These are phyloP conservation scores for Sporothrix dimorphospora DNA, from an alignment of 2,329 filamentous ascomycete genomes.

Conservation along the genomic window DNA sequence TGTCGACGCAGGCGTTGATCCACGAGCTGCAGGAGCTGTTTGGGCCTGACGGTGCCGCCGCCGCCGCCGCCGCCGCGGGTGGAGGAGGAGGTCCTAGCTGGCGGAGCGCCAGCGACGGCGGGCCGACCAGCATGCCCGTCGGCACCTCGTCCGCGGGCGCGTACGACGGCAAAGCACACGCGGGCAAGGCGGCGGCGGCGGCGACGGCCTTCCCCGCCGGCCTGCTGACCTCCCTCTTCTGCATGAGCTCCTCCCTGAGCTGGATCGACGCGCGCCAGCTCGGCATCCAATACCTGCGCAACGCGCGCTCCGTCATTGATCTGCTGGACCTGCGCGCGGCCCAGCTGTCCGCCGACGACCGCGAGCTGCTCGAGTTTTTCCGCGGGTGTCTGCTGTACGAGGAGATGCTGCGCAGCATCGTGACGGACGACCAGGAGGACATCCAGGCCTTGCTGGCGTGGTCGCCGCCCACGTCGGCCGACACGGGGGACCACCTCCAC, in stretches of 20 bases:
- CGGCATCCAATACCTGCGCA: conserved; percentile 34
- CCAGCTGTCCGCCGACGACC: conserved; percentile 35
- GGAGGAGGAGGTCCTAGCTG: no score
- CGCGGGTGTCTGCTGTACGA: conserved; percentile 47
- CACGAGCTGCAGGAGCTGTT: conserved; percentile 41
- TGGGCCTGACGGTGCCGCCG: not conserved
- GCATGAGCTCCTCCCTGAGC: conserved; percentile 46
- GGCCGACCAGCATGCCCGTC: no score
- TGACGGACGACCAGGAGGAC: conserved; percentile 41
- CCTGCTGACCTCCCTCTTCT: conserved; percentile 45
- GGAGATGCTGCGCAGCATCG: conserved; percentile 46
- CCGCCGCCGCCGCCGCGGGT: no score
- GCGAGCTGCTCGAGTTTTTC: conserved; percentile 43
- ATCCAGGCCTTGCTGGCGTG: conserved; percentile 32
- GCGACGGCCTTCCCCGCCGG: conserved; percentile 40
- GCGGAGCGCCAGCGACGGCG: no score
- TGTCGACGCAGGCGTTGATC: conserved; percentile 43
- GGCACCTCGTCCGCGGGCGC: no score
- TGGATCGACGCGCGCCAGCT: conserved; percentile 45
- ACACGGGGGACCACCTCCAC: conserved; percentile 6
- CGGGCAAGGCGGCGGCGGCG: not conserved
- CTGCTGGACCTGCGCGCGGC: conserved; percentile 25
- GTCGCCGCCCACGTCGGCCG: not conserved
- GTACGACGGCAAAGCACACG: no score
- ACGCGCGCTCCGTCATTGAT: conserved; percentile 36